Evolutionary conservation across 192 early-diverging fungal genomes (phyloP).

Genomic region (Mortierella alpina): DNA sequence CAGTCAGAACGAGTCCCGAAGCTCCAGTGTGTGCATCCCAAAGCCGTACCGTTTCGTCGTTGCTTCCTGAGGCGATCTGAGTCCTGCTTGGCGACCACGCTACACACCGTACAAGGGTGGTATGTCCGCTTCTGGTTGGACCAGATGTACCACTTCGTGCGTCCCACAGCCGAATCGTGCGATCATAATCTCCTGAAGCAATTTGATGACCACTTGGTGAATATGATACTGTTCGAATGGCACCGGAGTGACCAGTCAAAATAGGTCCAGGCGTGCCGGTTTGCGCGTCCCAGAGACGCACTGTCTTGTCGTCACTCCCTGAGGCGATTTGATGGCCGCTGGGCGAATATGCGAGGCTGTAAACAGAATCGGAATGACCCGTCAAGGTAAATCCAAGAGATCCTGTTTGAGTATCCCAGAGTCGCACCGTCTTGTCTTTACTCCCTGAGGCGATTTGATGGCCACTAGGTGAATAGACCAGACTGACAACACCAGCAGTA

Average conservation of each 20-base stretch:
- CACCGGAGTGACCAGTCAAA: not conserved
- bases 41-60: not conserved
- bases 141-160: not conserved
- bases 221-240: not conserved
- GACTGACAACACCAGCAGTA: not conserved
- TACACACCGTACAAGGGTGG: not conserved
- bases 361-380: not conserved
- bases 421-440: no score
- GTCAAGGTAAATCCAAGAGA: not conserved
- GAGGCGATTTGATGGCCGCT: not conserved
- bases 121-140: not conserved
- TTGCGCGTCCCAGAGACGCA: no score
- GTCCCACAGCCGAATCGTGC: conserved; percentile 6
- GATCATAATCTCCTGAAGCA: not conserved
- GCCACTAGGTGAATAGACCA: not conserved
- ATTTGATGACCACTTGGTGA: not conserved
- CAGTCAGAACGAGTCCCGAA: not conserved
- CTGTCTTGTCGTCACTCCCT: not conserved
- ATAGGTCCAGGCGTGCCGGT: no score
- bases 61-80: not conserved
- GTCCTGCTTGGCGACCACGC: not conserved
- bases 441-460: not conserved
- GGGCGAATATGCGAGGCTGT: not conserved
- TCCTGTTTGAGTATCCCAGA: not conserved
- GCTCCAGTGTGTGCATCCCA: conserved; percentile 1